phyloP scores from a whole-genome alignment of 1,139 yeast genomes.

The Zhuliangozyma parablackwelliae region DNA sequence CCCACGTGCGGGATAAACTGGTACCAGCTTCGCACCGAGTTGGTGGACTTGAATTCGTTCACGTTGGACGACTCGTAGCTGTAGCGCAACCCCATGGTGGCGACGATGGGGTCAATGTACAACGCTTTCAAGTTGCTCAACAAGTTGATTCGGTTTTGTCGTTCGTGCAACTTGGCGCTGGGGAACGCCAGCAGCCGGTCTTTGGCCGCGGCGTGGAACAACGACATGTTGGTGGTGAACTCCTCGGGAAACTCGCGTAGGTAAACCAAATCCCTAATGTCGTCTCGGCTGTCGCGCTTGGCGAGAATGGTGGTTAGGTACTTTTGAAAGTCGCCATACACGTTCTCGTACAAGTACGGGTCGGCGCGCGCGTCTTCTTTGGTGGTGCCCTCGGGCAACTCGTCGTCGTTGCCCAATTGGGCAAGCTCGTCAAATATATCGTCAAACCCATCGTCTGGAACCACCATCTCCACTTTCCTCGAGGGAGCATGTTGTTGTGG shows the following conservation, averaged over 20 bases:
- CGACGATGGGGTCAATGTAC: slow-evolving; percentile 39
- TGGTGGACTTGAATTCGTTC: slow-evolving; percentile 20
- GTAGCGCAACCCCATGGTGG: slow-evolving; percentile 28
- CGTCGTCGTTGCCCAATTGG: slow-evolving; percentile 10
- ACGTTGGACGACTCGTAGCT: slow-evolving; percentile 32
- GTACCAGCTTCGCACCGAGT: slow-evolving; percentile 19
- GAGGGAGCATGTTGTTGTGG: background rate
- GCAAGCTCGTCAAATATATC: slow-evolving; percentile 10
- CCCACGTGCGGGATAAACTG: slow-evolving; percentile 4
- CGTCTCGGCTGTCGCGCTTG: slow-evolving; percentile 16
- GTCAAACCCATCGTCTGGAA: slow-evolving; percentile 7
- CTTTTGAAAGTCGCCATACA: slow-evolving; percentile 33
- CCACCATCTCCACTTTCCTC: slow-evolving; percentile 1
- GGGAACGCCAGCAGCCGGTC: slow-evolving; percentile 2
- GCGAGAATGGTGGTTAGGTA: slow-evolving; percentile 26
- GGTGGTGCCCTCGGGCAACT: slow-evolving; percentile 1
- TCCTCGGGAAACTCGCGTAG: slow-evolving; percentile 34
- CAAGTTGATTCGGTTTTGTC: slow-evolving; percentile 33
- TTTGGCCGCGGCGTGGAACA: slow-evolving; percentile 7
- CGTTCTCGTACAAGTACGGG: slow-evolving; percentile 21
- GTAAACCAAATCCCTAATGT: slow-evolving; percentile 29
- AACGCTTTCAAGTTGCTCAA: slow-evolving; percentile 33
- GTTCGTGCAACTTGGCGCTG: slow-evolving; percentile 19
- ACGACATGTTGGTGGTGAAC: slow-evolving; percentile 25
- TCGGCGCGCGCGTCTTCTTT: background rate